A percentile compares a stretch with the other conserved stretches of the same genome.
These are phyloP conservation scores for Trichoderma arundinaceum DNA, from an alignment of 2,329 filamentous ascomycete species.

Conservation along the genomic window DNA sequence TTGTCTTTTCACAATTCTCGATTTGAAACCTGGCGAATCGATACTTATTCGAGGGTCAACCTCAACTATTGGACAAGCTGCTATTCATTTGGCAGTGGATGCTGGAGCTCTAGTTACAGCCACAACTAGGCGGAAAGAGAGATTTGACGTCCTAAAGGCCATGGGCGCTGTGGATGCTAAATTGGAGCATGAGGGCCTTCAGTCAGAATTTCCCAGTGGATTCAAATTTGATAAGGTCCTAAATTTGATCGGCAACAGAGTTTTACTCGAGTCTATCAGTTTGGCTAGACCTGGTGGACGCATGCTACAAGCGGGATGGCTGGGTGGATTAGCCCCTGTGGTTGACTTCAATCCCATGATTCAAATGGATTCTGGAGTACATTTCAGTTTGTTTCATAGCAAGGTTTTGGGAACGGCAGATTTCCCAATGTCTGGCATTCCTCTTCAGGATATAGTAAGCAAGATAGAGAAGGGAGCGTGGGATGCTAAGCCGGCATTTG, in stretches of 20 bases:
- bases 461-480: slow-evolving; percentile 46
- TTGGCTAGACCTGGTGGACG: slow-evolving; percentile 23
- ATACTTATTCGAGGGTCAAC: slow-evolving; percentile 31
- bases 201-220: neutral
- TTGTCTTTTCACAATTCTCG: slow-evolving; percentile 22
- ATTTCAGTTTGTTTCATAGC: slow-evolving; percentile 53
- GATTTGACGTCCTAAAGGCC: slow-evolving; percentile 14
- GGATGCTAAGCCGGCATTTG: slow-evolving; percentile 43
- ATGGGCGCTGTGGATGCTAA: slow-evolving; percentile 19
- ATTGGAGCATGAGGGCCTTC: slow-evolving; percentile 14
- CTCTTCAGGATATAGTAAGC: slow-evolving; percentile 46
- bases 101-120: slow-evolving; percentile 23
- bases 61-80: slow-evolving; percentile 26
- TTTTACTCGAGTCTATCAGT: slow-evolving; percentile 27
- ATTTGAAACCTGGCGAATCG: slow-evolving; percentile 8
- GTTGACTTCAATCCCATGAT: slow-evolving; percentile 50
- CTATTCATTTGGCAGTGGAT: slow-evolving; percentile 28
- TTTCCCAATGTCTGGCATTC: slow-evolving; percentile 48
- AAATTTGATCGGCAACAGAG: slow-evolving; percentile 24
- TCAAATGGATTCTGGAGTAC: slow-evolving; percentile 52
- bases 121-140: slow-evolving; percentile 12
- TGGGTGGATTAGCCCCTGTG: slow-evolving; percentile 43
- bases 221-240: slow-evolving; percentile 28
- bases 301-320: slow-evolving; percentile 29
- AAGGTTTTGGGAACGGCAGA: slow-evolving; percentile 45